Base-by-base conservation (phyloP, 2,329 filamentous ascomycete genomes). In the Pestalotiopsis sp. region DNA sequence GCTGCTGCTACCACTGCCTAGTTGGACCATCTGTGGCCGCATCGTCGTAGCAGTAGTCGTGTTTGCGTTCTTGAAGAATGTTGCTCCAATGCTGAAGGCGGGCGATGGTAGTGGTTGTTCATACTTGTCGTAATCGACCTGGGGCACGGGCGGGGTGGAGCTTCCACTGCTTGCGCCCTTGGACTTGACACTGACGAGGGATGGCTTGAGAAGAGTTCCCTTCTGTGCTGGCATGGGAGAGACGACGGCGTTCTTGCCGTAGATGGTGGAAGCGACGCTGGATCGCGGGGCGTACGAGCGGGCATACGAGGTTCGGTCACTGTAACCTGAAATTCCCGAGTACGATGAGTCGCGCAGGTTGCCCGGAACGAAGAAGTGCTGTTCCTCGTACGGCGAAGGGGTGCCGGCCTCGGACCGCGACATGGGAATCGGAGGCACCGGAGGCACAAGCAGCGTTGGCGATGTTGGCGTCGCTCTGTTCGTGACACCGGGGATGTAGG, bases 401-500 rank as follows among this genome's bases (percentile, higher is more conserved):
- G 83, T 89, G 75, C 83, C 86, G 69, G 84, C 82, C 69, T 87
- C 85, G 13, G 91, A 89, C 67, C 90, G 84, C 52, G 88, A 85
- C 74, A 88, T 90, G 61, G 96, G 95, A 71, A 98, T 94, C 17
- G 95, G 94, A 57, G 96, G 96, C 4, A 99, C 95, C 0, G 95
- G 95, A n/a, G 95, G 94, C 4, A 97, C 92, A 65, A 95, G 87
- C 23, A 94, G 84, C 52, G 90, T 90, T 3, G 94, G 93, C 0
- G 94, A 95, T n/a, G 92, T 91, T 4, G 93, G 92, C 7, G 91
- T 91, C 13, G 95, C 94, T 73, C 95, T 90, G 82, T 98, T 98
- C 70, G 94, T 98, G 76, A 98, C 95, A 70, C 96, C 96, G 14
- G 96, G 96, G 73, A 99, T 98, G 81, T 98, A 99, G 68, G 96